Evolutionary conservation across 2,329 filamentous ascomycete species (phyloP).

Genomic region (Fusarium subtropicale): DNA sequence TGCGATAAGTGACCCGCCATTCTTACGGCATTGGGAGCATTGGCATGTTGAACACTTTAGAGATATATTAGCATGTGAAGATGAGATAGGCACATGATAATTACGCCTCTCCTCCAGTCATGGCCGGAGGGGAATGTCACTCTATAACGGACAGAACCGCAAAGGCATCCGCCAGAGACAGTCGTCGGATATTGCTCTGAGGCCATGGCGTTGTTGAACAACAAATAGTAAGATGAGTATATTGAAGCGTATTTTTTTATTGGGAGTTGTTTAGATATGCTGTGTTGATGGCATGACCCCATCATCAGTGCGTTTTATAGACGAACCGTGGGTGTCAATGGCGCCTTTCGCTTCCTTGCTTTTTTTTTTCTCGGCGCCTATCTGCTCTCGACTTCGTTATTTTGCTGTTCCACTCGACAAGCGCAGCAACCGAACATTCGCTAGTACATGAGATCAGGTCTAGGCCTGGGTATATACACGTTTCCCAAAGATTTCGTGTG

Average conservation of each 20-base stretch:
- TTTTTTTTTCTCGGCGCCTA: neutral
- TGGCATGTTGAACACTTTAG: conserved; percentile 61
- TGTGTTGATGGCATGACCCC: conserved; percentile 1
- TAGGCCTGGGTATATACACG: neutral
- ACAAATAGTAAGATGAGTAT: neutral
- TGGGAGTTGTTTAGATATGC: conserved; percentile 5
- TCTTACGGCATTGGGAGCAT: conserved; percentile 67
- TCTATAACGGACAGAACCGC: conserved; percentile 61
- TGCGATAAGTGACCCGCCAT: conserved; percentile 61
- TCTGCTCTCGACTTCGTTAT: neutral
- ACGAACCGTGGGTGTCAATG: conserved; percentile 42
- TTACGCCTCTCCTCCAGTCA: conserved; percentile 56
- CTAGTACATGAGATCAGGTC: conserved; percentile 10
- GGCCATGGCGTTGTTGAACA: conserved; percentile 28
- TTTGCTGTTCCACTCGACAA: conserved; percentile 23
- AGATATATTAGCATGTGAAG: conserved; percentile 2
- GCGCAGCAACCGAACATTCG: conserved; percentile 2
- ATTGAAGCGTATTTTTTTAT: neutral
- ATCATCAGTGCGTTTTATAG: conserved; percentile 31
- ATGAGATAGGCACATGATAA: neutral
- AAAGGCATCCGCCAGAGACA: conserved; percentile 65
- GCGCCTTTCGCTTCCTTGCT: conserved; percentile 43
- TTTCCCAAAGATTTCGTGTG: neutral
- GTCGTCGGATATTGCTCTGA: conserved; percentile 48
- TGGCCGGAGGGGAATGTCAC: conserved; percentile 59